Base-by-base conservation (phyloP, 768 basidiomycete species). In the Crassisporium funariophilum region DNA sequence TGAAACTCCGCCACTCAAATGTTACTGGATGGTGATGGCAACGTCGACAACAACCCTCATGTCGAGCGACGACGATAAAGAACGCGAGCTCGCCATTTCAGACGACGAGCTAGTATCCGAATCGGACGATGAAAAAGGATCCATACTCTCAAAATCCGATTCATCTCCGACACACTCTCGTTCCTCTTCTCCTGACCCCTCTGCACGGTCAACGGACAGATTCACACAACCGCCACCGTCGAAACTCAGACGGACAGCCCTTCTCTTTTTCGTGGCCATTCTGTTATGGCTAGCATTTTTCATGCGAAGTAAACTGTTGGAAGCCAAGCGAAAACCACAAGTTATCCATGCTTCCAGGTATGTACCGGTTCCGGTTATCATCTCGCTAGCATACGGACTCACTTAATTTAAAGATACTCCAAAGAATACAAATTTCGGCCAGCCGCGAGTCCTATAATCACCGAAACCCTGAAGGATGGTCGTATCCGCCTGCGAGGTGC, bases 401-500 rank as follows among this genome's bases (percentile, higher is more conserved):
- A 45, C 24, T 5, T 34, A 11, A 46, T 22, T 11, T 16, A 3
- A 19, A 93, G 91, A 52, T 94, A 93, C 60, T 91, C 88, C 10
- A 84, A 86, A 50, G 84, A 91, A 57, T 79, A 78, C 71, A 90
- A 84, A 64, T 92, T 78, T 61, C 74, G 91, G 17, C 91, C 91
- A 0, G 91, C 91, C 9, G 89, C 91, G 5, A 91, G 87, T 49
- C 90, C 91, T 9, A 71, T 93, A 34, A 76, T 93, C 54, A 91
- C 87, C 0, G 88, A 92, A 60, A 76, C 70, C 15, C 67, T 93
- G 50, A 79, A 80, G 52, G 88, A 89, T 52, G 90, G 90, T 0
- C 74, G 81, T 4, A 65, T 80, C 6, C 74, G 82, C 7, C 56
- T 94, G 29, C 70, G 89, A n/a, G 91, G 91, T 1, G 90, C 86